Percentiles rank a stretch among this genome's conserved stretches.
phyloP scores from a whole-genome alignment of 225 moss, liverwort and hornwort species.

The Antitrichia curtipendula region DNA sequence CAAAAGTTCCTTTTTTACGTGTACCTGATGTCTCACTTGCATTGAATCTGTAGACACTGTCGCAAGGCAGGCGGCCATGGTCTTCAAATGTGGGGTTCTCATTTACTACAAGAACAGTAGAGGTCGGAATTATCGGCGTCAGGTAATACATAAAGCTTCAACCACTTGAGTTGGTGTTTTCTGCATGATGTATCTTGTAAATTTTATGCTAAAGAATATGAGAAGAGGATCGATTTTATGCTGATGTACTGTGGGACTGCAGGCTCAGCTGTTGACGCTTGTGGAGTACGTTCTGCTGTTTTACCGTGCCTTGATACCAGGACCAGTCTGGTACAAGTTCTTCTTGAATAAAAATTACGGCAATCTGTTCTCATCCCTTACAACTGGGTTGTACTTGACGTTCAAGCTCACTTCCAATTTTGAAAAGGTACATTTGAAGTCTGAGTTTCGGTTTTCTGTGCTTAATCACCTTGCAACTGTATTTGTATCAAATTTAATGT shows the following conservation, averaged over 20 bases:
- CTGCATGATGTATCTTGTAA: background rate
- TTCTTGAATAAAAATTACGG: constrained; percentile 87
- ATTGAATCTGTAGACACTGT: constrained; percentile 56
- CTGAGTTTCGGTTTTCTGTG: background rate
- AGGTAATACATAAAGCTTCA: constrained; percentile 28
- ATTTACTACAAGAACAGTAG: constrained; percentile 82
- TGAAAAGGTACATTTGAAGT: constrained; percentile 56
- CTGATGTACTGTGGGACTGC: constrained; percentile 11
- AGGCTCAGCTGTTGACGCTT: constrained; percentile 89
- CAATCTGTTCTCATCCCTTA: constrained; percentile 84
- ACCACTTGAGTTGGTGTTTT: background rate
- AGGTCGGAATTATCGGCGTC: constrained; percentile 87
- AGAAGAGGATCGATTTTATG: background rate
- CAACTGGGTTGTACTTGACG: constrained; percentile 88
- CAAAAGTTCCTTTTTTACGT: background rate
- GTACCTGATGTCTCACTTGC: background rate
- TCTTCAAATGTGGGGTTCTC: constrained; percentile 74
- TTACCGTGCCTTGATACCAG: constrained; percentile 84
- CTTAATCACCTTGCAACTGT: background rate
- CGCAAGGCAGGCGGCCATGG: constrained; percentile 78
- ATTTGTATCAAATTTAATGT: background rate
- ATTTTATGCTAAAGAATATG: background rate
- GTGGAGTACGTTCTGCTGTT: constrained; percentile 78
- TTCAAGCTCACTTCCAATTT: constrained; percentile 91
- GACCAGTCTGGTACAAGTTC: constrained; percentile 92